Percentiles rank a stretch among this genome's conserved stretches.
Evolutionary conservation across 768 basidiomycete species (phyloP).

Genomic region (Mycena olivaceomarginata): DNA sequence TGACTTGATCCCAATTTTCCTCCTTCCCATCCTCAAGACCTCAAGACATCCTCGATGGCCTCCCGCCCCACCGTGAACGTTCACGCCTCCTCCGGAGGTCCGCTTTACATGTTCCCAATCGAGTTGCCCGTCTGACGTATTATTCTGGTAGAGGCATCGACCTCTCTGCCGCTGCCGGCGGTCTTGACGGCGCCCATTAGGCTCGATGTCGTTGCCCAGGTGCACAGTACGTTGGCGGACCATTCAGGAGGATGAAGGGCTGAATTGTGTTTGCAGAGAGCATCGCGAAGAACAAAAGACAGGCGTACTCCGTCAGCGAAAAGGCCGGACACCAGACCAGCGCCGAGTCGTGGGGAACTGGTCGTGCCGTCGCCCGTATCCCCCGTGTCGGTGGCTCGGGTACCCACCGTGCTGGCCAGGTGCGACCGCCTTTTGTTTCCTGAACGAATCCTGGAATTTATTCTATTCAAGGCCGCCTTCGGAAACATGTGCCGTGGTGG

Average conservation of each 20-base stretch:
- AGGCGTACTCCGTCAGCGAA: conserved; percentile 96
- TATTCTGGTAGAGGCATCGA: conserved; percentile 79
- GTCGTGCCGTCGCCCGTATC: conserved; percentile 99
- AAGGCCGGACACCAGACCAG: conserved; percentile 99
- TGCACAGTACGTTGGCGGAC: conserved; percentile 89
- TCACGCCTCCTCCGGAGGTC: conserved; percentile 85
- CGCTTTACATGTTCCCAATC: conserved; percentile 43
- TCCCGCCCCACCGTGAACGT: conserved; percentile 95
- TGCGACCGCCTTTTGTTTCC: conserved; percentile 52
- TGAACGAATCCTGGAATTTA: neutral
- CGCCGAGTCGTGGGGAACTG: conserved; percentile 99
- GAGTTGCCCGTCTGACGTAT: conserved; percentile 39
- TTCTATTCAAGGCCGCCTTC: conserved; percentile 91
- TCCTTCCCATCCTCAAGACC: conserved; percentile 61
- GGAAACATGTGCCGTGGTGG: conserved; percentile 99
- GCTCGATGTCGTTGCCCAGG: conserved; percentile 98
- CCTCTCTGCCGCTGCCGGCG: conserved; percentile 94
- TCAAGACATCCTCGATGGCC: conserved; percentile 79
- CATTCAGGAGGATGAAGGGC: neutral
- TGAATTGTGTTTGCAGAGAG: conserved; percentile 77
- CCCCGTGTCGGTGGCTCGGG: conserved; percentile 99
- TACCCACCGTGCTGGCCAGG: conserved; percentile 98
- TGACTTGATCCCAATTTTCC: conserved; percentile 9
- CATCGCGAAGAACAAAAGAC: conserved; percentile 98
- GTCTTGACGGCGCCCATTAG: conserved; percentile 99